Conservation (phyloP, 2,329 filamentous ascomycete species). For the Triangularia verruculosa region DNA sequence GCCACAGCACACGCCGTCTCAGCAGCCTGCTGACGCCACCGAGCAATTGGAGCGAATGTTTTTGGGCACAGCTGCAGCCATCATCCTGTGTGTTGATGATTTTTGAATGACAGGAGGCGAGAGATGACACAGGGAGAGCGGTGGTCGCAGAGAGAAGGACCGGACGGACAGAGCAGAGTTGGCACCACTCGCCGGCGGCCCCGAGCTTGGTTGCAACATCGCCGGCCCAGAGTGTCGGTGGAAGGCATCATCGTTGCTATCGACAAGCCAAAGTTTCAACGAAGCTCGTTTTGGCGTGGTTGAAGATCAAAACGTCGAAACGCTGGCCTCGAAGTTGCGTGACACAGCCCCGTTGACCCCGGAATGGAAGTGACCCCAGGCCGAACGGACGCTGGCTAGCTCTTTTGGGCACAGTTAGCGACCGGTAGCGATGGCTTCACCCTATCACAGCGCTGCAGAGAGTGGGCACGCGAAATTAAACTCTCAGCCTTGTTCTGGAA, state of each 20-base stretch:
- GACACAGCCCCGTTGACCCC: conserved; percentile 2
- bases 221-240: neutral
- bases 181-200: neutral
- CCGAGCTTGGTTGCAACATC: neutral
- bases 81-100: neutral
- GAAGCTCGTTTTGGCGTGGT: conserved; percentile 2
- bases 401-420: conserved; percentile 8
- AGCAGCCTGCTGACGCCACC: conserved; percentile 2
- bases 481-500: conserved; percentile 21
- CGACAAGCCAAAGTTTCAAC: neutral
- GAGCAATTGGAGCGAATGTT: conserved; percentile 20
- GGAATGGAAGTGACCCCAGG: conserved; percentile 10
- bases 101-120: neutral
- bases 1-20: neutral
- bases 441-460: conserved; percentile 19
- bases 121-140: conserved; percentile 2
- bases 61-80: conserved; percentile 13
- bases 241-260: neutral
- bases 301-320: conserved; percentile 6
- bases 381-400: conserved; percentile 17
- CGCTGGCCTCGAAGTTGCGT: neutral
- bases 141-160: neutral
- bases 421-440: neutral
- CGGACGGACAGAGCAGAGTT: neutral
- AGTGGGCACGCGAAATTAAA: conserved; percentile 26